Evolutionary conservation across 208 protist species (phyloP).

Genomic region (Endotrypanum monterogeii): DNA sequence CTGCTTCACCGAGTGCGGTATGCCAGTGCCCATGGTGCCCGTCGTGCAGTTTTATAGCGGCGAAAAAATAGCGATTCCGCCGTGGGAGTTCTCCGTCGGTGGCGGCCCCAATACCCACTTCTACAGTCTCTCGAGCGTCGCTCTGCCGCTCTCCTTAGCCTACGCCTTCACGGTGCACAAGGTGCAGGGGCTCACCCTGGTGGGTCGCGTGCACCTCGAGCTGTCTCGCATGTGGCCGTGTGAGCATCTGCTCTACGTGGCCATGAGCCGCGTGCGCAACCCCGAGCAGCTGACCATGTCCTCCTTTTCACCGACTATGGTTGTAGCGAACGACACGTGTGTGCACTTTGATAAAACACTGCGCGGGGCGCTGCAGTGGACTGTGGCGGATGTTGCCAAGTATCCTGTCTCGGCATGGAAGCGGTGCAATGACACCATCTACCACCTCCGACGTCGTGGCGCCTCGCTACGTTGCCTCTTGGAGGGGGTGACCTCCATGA

Average conservation of each 20-base stretch:
- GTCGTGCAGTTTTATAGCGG: slow-evolving; percentile 88
- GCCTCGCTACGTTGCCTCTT: slow-evolving; percentile 67
- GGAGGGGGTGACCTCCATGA: slow-evolving; percentile 32
- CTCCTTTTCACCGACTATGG: slow-evolving; percentile 69
- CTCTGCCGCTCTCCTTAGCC: slow-evolving; percentile 77
- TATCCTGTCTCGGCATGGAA: slow-evolving; percentile 83
- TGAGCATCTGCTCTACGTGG: slow-evolving; percentile 88
- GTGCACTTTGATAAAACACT: slow-evolving; percentile 78
- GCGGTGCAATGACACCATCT: slow-evolving; percentile 88
- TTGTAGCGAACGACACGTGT: slow-evolving; percentile 76
- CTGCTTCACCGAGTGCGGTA: slow-evolving; percentile 81
- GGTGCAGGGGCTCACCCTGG: slow-evolving; percentile 85
- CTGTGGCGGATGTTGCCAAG: slow-evolving; percentile 40
- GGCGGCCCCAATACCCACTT: slow-evolving; percentile 72
- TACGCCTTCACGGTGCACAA: slow-evolving; percentile 93
- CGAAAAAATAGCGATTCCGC: slow-evolving; percentile 75
- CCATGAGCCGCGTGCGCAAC: slow-evolving; percentile 90
- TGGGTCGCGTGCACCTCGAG: slow-evolving; percentile 86
- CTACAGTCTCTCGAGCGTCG: slow-evolving; percentile 76
- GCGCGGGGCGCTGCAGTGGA: slow-evolving; percentile 32
- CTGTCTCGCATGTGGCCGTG: slow-evolving; percentile 91
- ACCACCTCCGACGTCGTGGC: slow-evolving; percentile 73
- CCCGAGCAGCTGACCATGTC: slow-evolving; percentile 90
- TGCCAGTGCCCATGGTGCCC: slow-evolving; percentile 77
- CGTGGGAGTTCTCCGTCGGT: slow-evolving; percentile 84